Evolutionary conservation across 2,329 filamentous ascomycete genomes (phyloP).

Genomic region (Triangularia setosa): DNA sequence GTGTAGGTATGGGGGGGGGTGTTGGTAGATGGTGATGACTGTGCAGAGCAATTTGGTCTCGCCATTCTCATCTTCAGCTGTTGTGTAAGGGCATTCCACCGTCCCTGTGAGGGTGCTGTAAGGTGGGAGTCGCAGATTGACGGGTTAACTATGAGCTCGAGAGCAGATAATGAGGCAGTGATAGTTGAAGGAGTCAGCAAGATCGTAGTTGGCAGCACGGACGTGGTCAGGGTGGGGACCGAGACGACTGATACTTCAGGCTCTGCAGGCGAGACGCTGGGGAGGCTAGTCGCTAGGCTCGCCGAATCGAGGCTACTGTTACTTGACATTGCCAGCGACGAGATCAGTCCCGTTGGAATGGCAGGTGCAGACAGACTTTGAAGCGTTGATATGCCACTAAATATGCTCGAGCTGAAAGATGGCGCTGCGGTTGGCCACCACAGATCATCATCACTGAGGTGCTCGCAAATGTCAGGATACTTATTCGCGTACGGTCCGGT

Average conservation of each 20-base stretch:
- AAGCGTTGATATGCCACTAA: neutral
- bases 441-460: neutral
- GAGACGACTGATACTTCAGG: neutral
- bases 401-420: neutral
- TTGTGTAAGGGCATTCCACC: neutral
- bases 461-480: slow-evolving; percentile 17
- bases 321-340: neutral
- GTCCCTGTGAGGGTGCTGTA: neutral
- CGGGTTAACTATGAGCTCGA: neutral
- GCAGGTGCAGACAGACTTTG: neutral
- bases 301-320: neutral
- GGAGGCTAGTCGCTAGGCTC: neutral
- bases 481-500: slow-evolving; percentile 9
- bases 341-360: neutral
- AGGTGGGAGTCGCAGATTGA: neutral
- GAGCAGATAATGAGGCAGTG: neutral
- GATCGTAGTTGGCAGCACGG: neutral
- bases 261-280: neutral
- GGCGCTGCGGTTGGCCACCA: neutral
- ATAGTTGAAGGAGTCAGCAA: neutral
- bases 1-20: neutral
- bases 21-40: neutral
- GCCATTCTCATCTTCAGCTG: neutral
- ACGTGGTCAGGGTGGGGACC: neutral
- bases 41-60: neutral